Evolutionary conservation across 1,284 basidiomycete species (phyloP).

Genomic region (Austroboletus novae-zelandiae): DNA sequence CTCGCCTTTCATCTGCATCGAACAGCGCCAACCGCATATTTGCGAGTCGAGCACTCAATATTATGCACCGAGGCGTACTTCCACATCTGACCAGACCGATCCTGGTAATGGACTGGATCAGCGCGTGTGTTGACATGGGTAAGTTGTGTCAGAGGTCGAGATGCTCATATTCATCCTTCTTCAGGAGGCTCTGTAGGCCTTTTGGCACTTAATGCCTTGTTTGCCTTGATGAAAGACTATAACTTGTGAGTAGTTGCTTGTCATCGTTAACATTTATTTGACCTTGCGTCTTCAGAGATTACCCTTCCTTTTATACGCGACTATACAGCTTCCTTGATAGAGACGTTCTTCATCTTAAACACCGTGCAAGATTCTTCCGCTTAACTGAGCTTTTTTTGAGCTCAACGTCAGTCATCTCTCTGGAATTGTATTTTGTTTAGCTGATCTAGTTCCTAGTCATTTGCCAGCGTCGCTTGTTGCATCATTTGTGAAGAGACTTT

Average conservation of each 20-base stretch:
- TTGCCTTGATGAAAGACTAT: conserved; percentile 88
- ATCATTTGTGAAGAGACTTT: conserved; percentile 91
- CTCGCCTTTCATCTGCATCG: conserved; percentile 47
- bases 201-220: conserved; percentile 89
- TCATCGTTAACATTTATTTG: background rate
- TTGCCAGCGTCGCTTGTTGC: conserved; percentile 88
- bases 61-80: conserved; percentile 83
- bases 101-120: conserved; percentile 93
- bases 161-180: background rate
- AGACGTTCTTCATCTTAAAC: conserved; percentile 87
- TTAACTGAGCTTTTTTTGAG: conserved; percentile 88
- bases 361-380: conserved; percentile 94
- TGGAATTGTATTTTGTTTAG: background rate
- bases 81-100: conserved; percentile 82
- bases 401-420: conserved; percentile 66
- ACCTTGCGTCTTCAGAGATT: conserved; percentile 60
- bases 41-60: conserved; percentile 64
- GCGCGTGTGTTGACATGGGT: conserved; percentile 84
- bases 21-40: conserved; percentile 44
- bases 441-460: conserved; percentile 51
- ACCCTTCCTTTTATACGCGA: conserved; percentile 94
- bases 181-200: conserved; percentile 87
- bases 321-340: conserved; percentile 88
- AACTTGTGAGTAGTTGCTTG: conserved; percentile 68
- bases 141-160: conserved; percentile 13